A percentile compares a stretch with the other conserved stretches of the same genome.
Evolutionary conservation across 2,329 filamentous ascomycete genomes (phyloP).

Genomic region (Fusarium musae): DNA sequence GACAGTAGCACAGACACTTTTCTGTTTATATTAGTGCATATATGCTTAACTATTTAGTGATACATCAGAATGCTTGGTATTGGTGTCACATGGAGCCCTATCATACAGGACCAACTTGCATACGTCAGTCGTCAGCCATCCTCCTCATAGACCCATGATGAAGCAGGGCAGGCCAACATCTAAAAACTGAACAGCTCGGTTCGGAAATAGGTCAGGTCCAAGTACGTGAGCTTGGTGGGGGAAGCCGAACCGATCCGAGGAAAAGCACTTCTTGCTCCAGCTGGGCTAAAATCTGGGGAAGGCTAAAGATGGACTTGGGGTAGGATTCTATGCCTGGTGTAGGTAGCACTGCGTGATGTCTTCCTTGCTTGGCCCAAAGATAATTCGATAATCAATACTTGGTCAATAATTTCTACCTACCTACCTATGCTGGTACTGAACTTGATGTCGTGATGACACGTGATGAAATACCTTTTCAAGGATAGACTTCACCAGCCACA

Average conservation of each 20-base stretch:
- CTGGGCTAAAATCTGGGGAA: conserved; percentile 6
- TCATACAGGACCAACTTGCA: background rate
- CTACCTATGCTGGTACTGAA: background rate
- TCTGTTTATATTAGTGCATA: background rate
- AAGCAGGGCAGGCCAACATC: background rate
- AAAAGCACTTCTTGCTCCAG: background rate
- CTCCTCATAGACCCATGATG: background rate
- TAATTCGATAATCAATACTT: background rate
- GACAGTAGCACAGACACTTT: background rate
- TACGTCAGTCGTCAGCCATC: background rate
- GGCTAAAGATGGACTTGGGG: background rate
- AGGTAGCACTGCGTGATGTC: background rate
- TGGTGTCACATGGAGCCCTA: background rate
- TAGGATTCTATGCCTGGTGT: background rate
- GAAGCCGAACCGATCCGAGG: conserved; percentile 19
- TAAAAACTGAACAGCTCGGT: conserved; percentile 9
- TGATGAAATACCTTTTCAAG: background rate
- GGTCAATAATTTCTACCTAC: background rate
- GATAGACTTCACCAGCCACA: conserved; percentile 29
- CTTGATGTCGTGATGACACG: background rate
- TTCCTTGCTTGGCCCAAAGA: background rate
- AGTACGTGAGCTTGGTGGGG: background rate
- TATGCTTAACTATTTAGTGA: background rate
- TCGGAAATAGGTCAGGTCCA: background rate
- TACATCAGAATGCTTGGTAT: background rate